Evolutionary conservation across 495 filamentous ascomycete genomes (phyloP).

Genomic region (Pyrenula aspistea): DNA sequence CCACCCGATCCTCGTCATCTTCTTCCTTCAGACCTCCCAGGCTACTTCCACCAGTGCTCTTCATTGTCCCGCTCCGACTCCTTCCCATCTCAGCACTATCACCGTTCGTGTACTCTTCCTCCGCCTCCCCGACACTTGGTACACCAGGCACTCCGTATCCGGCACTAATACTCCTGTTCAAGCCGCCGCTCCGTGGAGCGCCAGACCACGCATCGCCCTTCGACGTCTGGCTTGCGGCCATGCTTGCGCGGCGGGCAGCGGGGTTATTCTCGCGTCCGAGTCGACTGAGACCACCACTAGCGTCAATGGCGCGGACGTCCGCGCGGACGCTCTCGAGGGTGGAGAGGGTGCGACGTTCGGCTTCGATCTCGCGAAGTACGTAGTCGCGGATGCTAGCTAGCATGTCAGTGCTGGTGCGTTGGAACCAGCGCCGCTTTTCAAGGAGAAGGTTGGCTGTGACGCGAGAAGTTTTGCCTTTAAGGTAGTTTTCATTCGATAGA

Average conservation of each 20-base stretch:
- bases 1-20: conserved; percentile 85
- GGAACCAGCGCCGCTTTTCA: conserved; percentile 87
- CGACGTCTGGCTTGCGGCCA: conserved; percentile 80
- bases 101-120: conserved; percentile 27
- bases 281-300: conserved; percentile 75
- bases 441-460: conserved; percentile 81
- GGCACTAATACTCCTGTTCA: conserved; percentile 65
- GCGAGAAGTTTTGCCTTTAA: conserved; percentile 69
- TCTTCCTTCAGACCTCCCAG: conserved; percentile 58
- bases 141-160: conserved; percentile 37
- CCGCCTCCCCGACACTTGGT: conserved; percentile 6
- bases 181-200: conserved; percentile 71
- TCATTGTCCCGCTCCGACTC: conserved; percentile 37
- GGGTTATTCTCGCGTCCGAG: conserved; percentile 84
- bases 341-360: conserved; percentile 82
- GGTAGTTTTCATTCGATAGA: conserved; percentile 59
- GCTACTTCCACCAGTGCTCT: conserved; percentile 28
- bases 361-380: conserved; percentile 87
- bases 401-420: conserved; percentile 71
- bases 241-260: conserved; percentile 55
- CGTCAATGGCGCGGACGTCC: conserved; percentile 86
- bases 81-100: conserved; percentile 35
- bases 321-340: conserved; percentile 85
- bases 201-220: conserved; percentile 97
- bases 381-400: conserved; percentile 77